These are phyloP conservation scores for Sporothrix mexicana DNA, from an alignment of 2,329 filamentous ascomycete genomes.

Conservation along the genomic window DNA sequence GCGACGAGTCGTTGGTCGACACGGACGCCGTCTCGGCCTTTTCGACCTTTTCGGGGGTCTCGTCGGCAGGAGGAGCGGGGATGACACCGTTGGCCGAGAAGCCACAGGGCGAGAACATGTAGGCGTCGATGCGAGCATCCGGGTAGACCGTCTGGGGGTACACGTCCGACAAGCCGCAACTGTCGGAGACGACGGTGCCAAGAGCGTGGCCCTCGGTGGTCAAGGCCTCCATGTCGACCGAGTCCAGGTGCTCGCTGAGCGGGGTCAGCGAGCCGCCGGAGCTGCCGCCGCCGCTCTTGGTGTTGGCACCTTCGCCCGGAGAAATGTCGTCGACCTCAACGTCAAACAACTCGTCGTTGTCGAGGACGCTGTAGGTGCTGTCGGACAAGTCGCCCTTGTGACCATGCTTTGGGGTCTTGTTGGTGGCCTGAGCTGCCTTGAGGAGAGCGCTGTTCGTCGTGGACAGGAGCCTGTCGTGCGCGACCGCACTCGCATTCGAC, in stretches of 20 bases:
- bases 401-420: conserved; percentile 8
- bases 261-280: conserved; percentile 60
- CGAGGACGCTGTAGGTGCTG: conserved; percentile 51
- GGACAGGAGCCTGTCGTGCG: conserved; percentile 76
- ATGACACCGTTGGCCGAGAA: conserved; percentile 97
- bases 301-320: background rate
- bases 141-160: conserved; percentile 88
- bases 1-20: conserved; percentile 22
- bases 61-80: conserved; percentile 64
- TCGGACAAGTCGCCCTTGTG: conserved; percentile 61
- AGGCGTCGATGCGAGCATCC: conserved; percentile 91
- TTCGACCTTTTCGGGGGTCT: conserved; percentile 49
- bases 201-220: conserved; percentile 94
- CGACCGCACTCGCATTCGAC: conserved; percentile 82
- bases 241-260: conserved; percentile 57
- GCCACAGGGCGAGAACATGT: conserved; percentile 94
- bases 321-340: conserved; percentile 84
- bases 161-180: conserved; percentile 85
- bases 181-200: conserved; percentile 88
- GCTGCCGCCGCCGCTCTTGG: conserved; percentile 40
- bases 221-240: conserved; percentile 66
- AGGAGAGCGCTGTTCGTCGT: conserved; percentile 66
- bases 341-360: conserved; percentile 69
- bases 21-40: conserved; percentile 46
- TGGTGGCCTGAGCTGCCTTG: conserved; percentile 24